Evolutionary conservation across 805 yeast species (phyloP).

Genomic region (Zygosaccharomyces rouxii): DNA sequence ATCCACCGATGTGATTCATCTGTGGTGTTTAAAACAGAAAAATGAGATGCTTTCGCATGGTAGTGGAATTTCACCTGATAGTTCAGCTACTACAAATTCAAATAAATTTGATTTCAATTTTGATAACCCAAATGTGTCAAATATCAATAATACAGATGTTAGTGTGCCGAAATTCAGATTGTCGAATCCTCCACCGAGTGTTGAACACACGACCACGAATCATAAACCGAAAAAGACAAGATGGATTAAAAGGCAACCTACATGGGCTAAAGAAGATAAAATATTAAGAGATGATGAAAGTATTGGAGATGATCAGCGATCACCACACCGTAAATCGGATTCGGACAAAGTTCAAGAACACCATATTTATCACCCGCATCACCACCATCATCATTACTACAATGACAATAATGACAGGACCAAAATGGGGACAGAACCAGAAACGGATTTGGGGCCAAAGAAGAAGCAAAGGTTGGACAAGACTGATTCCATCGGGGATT

Average conservation of each 20-base stretch:
- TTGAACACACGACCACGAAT: conserved; percentile 9
- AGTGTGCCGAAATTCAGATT: conserved; percentile 18
- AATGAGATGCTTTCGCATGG: conserved; percentile 17
- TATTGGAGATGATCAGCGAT: neutral
- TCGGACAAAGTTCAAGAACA: neutral
- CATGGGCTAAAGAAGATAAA: conserved; percentile 4
- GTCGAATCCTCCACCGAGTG: conserved; percentile 25
- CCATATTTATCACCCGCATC: too few species aligned
- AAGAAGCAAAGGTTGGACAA: conserved; percentile 2
- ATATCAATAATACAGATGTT: conserved; percentile 1
- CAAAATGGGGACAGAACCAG: neutral
- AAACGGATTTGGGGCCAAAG: neutral
- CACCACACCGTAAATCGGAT: neutral
- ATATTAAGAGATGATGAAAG: too few species aligned
- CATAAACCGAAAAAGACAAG: conserved; percentile 12
- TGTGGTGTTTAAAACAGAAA: conserved; percentile 27
- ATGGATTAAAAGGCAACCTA: conserved; percentile 10
- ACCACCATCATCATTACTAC: neutral
- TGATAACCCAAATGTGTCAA: conserved; percentile 5
- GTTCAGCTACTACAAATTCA: neutral
- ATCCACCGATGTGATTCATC: conserved; percentile 20
- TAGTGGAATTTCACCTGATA: neutral
- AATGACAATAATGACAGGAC: neutral
- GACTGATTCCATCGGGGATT: neutral
- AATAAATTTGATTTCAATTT: conserved; percentile 16